Conservation (phyloP, 1,284 basidiomycete species). For the Schizophyllum amplum region DNA sequence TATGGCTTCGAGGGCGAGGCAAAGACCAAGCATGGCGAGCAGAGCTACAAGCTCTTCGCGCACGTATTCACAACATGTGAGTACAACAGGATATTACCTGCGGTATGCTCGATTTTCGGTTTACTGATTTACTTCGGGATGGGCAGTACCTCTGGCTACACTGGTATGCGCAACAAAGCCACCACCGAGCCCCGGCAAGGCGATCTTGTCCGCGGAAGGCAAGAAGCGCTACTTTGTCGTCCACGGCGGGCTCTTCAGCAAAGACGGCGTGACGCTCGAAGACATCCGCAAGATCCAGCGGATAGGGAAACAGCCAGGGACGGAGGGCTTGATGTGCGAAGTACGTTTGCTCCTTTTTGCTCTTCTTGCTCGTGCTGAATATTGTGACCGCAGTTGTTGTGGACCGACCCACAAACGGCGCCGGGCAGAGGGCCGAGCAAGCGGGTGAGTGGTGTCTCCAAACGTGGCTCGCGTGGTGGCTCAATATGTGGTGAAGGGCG, state of each 20-base stretch:
- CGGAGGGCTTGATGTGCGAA: conserved; percentile 92
- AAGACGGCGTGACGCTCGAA: conserved; percentile 88
- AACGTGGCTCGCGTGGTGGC: conserved; percentile 4
- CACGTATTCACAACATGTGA: conserved; percentile 84
- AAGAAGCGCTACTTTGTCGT: conserved; percentile 91
- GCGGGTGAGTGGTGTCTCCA: conserved; percentile 45
- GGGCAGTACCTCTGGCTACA: conserved; percentile 82
- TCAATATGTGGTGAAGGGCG: conserved; percentile 49
- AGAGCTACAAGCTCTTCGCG: conserved; percentile 89
- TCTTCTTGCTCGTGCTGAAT: conserved; percentile 16
- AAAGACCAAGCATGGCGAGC: conserved; percentile 91
- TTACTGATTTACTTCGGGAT: conserved; percentile 5
- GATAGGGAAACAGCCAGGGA: conserved; percentile 86
- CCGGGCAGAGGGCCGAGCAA: conserved; percentile 96
- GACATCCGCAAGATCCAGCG: conserved; percentile 87
- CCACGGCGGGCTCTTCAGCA: conserved; percentile 94
- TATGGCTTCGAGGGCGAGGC: conserved; percentile 97
- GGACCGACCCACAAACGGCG: conserved; percentile 92
- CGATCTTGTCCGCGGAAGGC: conserved; percentile 80
- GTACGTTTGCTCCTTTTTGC: conserved; percentile 15
- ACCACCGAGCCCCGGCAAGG: conserved; percentile 31
- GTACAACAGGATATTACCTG: conserved; percentile 21
- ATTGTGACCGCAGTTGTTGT: conserved; percentile 48
- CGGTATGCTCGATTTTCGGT: not conserved
- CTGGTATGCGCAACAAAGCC: conserved; percentile 70